phyloP scores from a whole-genome alignment of 345 rosid species.

The Sisymbrium altissimum region DNA sequence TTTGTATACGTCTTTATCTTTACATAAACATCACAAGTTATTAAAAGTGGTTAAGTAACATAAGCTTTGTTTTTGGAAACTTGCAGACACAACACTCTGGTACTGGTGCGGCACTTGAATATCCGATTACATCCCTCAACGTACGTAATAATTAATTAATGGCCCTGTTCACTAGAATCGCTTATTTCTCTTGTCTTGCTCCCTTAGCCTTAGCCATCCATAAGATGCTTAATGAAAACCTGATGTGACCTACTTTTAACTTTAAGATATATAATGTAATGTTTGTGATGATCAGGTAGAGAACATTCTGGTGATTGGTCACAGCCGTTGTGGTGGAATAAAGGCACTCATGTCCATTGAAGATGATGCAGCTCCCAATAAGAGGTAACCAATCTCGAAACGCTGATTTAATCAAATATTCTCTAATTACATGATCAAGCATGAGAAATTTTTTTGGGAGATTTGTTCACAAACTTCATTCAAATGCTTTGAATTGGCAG shows the following conservation, averaged over 20 bases:
- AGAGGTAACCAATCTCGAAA: conserved; percentile 23
- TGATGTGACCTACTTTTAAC: background rate
- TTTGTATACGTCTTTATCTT: too few relatives aligned
- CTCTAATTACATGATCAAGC: background rate
- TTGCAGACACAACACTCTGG: conserved; percentile 68
- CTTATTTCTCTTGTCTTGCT: background rate
- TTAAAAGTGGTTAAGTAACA: background rate
- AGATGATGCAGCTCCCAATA: conserved; percentile 32
- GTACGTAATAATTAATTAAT: conserved; percentile 35
- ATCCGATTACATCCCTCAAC: conserved; percentile 83
- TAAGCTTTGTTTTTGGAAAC: conserved; percentile 5
- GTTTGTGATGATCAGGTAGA: conserved; percentile 61
- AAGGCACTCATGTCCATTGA: conserved; percentile 74
- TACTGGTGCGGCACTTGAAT: conserved; percentile 92
- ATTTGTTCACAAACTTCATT: conserved; percentile 14
- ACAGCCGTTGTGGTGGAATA: conserved; percentile 95
- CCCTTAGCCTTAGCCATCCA: background rate
- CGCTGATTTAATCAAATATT: background rate
- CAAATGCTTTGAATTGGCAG: conserved; percentile 37
- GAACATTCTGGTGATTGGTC: conserved; percentile 84
- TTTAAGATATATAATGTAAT: background rate
- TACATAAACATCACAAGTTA: background rate
- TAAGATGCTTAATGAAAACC: too few relatives aligned
- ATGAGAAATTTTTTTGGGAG: background rate
- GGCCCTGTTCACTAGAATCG: background rate